phyloP scores from a whole-genome alignment of 768 basidiomycete species.

The Mycena olivaceomarginata region DNA sequence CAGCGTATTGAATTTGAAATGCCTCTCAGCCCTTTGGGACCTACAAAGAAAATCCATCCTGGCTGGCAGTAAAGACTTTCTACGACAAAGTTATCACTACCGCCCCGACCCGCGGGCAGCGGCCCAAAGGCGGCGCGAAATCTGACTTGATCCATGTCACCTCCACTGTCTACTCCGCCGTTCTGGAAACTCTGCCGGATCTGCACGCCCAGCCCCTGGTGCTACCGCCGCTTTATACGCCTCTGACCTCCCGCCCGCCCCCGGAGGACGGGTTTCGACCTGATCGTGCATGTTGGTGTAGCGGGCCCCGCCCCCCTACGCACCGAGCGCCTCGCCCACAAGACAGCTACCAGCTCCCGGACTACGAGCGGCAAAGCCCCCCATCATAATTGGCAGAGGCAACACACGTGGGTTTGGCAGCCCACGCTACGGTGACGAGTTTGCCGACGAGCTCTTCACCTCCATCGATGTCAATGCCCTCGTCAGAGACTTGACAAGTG shows the following conservation, averaged over 20 bases:
- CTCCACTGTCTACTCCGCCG: conserved; percentile 37
- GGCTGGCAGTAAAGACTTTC: conserved; percentile 80
- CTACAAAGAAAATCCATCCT: conserved; percentile 79
- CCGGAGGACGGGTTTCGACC: conserved; percentile 40
- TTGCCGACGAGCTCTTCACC: conserved; percentile 41
- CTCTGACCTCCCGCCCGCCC: conserved; percentile 29
- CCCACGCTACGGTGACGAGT: conserved; percentile 39
- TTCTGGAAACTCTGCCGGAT: conserved; percentile 36
- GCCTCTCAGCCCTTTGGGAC: conserved; percentile 71
- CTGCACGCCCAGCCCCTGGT: conserved; percentile 39
- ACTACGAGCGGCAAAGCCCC: conserved; percentile 36
- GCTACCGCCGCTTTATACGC: conserved; percentile 22
- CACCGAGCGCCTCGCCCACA: conserved; percentile 42
- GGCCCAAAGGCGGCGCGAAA: conserved; percentile 39
- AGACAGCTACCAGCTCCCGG: conserved; percentile 41
- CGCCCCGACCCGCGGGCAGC: conserved; percentile 24
- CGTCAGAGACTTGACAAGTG: conserved; percentile 36
- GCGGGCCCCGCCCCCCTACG: conserved; percentile 30
- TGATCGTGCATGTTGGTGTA: conserved; percentile 44
- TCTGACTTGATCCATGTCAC: conserved; percentile 37
- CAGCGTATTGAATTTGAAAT: background rate
- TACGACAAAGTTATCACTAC: conserved; percentile 70
- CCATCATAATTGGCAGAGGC: conserved; percentile 26
- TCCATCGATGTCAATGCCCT: conserved; percentile 33
- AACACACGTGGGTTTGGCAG: conserved; percentile 37